Evolutionary conservation across 805 yeast genomes (phyloP), one percentile per base, ranked within the genome.

Genomic region (Nakazawaea anatomiae): DNA sequence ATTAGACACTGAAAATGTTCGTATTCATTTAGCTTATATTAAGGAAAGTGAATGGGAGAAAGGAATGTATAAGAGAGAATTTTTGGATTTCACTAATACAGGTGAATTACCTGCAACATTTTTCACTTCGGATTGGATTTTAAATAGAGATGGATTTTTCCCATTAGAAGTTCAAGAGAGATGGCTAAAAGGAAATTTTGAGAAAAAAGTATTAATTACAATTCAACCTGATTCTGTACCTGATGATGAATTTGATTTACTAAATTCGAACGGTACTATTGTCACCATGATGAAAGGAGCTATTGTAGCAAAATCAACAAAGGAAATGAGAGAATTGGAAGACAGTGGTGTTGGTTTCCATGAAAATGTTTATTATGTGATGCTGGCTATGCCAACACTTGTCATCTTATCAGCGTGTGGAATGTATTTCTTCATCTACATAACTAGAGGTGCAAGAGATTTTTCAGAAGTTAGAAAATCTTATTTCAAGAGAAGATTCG

Each of bases 101-200:
- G 71, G 72, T 27, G 69, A 56, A 14, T 48, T 68, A 34, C 59
- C 64, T 1, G 73, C 72, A 9, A 53, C 75, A 25, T 87, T 89
- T 60, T 86, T 70, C 67, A 67, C 80, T 1, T 74, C 90, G 6
- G 94, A 85, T 6, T 89, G 96, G 96, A 47, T 88, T 7, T 52
- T 59, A 5, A 79, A 77, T 54, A 67, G 72, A 32, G 76, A 77
- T 52, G 97, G 96, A 11, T 76, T 71, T 57, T 79, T 68, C 56
- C 83, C 92, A 3, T 62, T 89, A 41, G 79, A 79, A 39, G 68
- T 88, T 40, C 64, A 75, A 38, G 80, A 77, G 51, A 80, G 74
- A 10, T 89, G 95, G 91, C 68, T 89, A 34, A 72, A 71, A 39
- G 83, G 76, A 4, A 65, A 69, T 56, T 77, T 73, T 57, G 69